Base-by-base conservation (phyloP, 2,329 filamentous ascomycete genomes). In the Xylariomycetidae sp. region DNA sequence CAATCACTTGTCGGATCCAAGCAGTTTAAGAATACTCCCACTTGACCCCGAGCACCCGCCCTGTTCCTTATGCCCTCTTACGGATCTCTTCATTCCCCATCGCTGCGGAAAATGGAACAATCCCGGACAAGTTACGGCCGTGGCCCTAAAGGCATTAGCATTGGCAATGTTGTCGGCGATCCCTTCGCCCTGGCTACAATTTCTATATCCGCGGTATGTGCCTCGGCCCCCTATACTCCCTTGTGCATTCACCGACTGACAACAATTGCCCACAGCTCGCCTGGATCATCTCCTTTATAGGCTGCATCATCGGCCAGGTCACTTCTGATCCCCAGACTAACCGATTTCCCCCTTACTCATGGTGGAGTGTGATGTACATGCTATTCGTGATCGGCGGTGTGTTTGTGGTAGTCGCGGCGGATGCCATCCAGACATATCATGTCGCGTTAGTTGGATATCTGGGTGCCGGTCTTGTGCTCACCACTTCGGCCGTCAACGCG, bases 121-220 rank as follows among this genome's bases (percentile, higher is more conserved):
- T 74, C 74, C 47, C 72, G 77, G 57, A 66, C 54, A 44, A 62
- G 65, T 48, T 75, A 80, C 56, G 68, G 67, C 47, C 63, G 64
- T 56, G 68, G 67, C 47, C 63, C 64, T 56, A 69, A 61, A 56
- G 67, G 68, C 51, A 82, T 95, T 62, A 83, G 77, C 61, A 63
- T 89, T 62, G 85, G 85, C 58, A 94, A 96, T 64, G 88, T 98
- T 51, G 74, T 96, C 41, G 92, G 92, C 52, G 90, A 98, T 65
- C 92, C 92, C 5, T 97, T 98, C 63, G 89, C 90, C 40, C 76
- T 98, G 40, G 88, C 89, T 35, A 97, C 92, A 22, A 79, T 94
- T 45, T 96, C 90, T 37, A 96, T 97, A 61, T 79, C 85, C 44
- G 72, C 86, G 57, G 90, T 96, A 78, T 62, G 88, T 76, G 19